Base-by-base conservation (phyloP, 2,329 filamentous ascomycete species). In the Botrytis deweyae region DNA sequence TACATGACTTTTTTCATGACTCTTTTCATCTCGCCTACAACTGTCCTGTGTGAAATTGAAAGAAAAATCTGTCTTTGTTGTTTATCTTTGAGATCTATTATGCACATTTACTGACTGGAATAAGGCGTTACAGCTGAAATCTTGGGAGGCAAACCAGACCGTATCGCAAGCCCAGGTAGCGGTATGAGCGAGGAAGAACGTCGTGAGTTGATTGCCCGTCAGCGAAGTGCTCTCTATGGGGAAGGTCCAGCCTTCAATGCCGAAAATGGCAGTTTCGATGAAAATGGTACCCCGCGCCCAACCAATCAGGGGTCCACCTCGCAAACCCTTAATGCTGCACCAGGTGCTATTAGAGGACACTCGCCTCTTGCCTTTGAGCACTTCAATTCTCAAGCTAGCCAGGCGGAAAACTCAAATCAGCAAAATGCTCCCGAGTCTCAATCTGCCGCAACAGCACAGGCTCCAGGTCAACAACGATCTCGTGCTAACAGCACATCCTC, bases 141-240 rank as follows among this genome's bases (percentile, higher is more conserved):
- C 83, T 80, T 81, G 81, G 90, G 87, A 80, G 88, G 87, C 87
- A 98, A 98, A 87, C 91, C 92, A 82, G 93, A 96, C 81, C 93
- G 93, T 82, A 91, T 93, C 80, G 88, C 94, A 85, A 96, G 93
- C 85, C 93, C 93, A 72, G 91, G 89, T 82, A 88, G 91, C 79
- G 84, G 86, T 81, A 93, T 97, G 92, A 97, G 92, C 82, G 96
- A 98, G 86, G 95, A 98, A 80, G 95, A 97, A 81, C 95, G 95
- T 80, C 94, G 95, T 80, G 95, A 98, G 80, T 88, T 98, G 83
- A 97, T 98, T 84, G 93, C 95, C 79, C 95, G 95, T 81, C 96
- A 98, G 85, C 94, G 97, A 84, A 95, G 92, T 83, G 95, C 95
- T 77, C 86, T 99, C 78, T 99, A 98, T 83, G 94, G 94, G 82